A percentile compares a stretch with the other conserved stretches of the same genome.
Conservation (phyloP, 768 basidiomycete genomes). For the Lyophyllum shimeji region DNA sequence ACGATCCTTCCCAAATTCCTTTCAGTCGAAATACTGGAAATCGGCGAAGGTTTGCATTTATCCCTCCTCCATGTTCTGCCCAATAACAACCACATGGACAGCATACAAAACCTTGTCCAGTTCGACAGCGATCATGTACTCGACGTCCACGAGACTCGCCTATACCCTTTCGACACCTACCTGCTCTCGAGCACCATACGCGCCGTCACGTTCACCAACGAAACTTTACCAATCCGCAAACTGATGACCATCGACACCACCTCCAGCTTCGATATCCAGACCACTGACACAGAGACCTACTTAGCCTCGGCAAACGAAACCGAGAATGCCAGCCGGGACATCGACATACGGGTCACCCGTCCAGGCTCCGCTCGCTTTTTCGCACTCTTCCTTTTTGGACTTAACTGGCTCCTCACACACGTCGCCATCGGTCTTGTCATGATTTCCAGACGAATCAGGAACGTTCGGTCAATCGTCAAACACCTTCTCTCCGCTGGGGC, state of each 20-base stretch:
- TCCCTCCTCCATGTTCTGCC: neutral
- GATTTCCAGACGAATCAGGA: conserved; percentile 36
- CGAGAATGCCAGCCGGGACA: conserved; percentile 37
- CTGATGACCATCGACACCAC: conserved; percentile 42
- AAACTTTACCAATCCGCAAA: conserved; percentile 41
- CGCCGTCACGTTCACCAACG: conserved; percentile 32
- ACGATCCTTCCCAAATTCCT: conserved; percentile 49
- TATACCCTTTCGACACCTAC: conserved; percentile 62
- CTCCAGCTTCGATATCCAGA: conserved; percentile 45
- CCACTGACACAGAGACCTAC: conserved; percentile 38
- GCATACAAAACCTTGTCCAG: conserved; percentile 54
- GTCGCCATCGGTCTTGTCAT: conserved; percentile 45
- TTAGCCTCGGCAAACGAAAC: conserved; percentile 21
- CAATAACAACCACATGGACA: conserved; percentile 16
- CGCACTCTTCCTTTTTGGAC: conserved; percentile 42
- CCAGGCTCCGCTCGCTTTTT: conserved; percentile 46
- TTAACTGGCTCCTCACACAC: conserved; percentile 58
- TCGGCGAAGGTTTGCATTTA: conserved; percentile 37
- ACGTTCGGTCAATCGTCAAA: conserved; percentile 30
- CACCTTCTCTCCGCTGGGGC: conserved; percentile 39
- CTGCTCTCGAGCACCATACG: conserved; percentile 48
- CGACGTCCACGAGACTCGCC: conserved; percentile 50
- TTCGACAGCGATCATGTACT: conserved; percentile 58
- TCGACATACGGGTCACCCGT: conserved; percentile 44
- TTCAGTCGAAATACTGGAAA: conserved; percentile 37